phyloP scores from a whole-genome alignment of 2,329 filamentous ascomycete species.

The Aspergillus phoenicis region DNA sequence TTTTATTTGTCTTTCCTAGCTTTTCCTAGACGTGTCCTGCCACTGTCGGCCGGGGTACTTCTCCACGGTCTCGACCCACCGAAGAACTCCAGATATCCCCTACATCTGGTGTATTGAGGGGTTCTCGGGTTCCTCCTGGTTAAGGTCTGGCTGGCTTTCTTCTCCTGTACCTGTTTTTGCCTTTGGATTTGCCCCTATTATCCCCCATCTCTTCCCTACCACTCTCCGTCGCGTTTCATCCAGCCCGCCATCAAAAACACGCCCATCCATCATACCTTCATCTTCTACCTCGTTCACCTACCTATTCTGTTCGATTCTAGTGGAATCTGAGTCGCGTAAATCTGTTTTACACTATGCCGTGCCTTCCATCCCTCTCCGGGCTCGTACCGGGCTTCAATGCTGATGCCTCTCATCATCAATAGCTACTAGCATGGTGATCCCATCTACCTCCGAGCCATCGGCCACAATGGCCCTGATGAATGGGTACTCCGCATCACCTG shows the following conservation, averaged over 20 bases:
- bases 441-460: conserved; percentile 41
- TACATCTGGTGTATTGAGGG: conserved; percentile 21
- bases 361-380: conserved; percentile 22
- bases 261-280: conserved; percentile 38
- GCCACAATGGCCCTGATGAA: conserved; percentile 39
- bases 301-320: conserved; percentile 26
- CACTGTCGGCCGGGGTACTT: conserved; percentile 41
- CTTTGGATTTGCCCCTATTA: conserved; percentile 21
- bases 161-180: conserved; percentile 26
- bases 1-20: conserved; percentile 36
- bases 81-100: conserved; percentile 31
- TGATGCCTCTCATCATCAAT: conserved; percentile 38
- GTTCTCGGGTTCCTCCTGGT: conserved; percentile 18
- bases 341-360: conserved; percentile 27
- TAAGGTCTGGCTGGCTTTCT: conserved; percentile 20
- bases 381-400: conserved; percentile 43
- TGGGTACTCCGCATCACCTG: conserved; percentile 33
- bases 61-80: conserved; percentile 45
- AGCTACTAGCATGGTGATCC: conserved; percentile 52
- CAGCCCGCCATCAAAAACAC: conserved; percentile 42
- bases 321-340: conserved; percentile 39
- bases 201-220: conserved; percentile 24
- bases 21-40: conserved; percentile 31
- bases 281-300: conserved; percentile 30
- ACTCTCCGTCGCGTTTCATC: conserved; percentile 39